These are phyloP conservation scores for Chenopodium berlandieri DNA, from an alignment of 148 eudicot species.

Conservation along the genomic window DNA sequence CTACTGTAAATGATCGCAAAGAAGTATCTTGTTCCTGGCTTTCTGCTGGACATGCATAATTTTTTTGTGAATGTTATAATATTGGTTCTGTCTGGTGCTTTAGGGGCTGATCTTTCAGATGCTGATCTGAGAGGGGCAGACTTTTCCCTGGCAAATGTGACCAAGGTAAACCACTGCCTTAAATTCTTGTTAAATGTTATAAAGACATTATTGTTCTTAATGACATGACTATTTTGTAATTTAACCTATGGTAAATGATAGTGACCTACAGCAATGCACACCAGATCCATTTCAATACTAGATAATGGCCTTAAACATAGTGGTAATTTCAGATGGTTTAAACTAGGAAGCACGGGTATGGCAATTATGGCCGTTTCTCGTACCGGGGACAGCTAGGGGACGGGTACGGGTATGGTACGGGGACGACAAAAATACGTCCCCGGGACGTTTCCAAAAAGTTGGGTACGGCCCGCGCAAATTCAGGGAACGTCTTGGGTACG, in stretches of 20 bases:
- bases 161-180: slow-evolving; percentile 47
- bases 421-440: no score
- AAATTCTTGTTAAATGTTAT: not conserved
- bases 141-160: slow-evolving; percentile 85
- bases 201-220: not conserved
- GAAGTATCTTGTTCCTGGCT: not conserved
- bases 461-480: no score
- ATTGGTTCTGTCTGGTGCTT: slow-evolving; percentile 17
- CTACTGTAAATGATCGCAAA: not conserved
- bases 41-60: not conserved
- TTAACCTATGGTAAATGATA: no score
- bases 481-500: no score
- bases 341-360: no score
- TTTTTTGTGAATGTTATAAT: not conserved
- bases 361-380: no score
- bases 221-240: no score
- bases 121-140: slow-evolving; percentile 94
- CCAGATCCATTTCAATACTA: not conserved
- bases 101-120: slow-evolving; percentile 98
- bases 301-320: not conserved
- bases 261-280: not conserved
- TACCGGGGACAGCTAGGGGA: no score
- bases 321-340: not conserved
- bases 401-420: no score
- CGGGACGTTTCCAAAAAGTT: no score